Evolutionary conservation across 768 basidiomycete species (phyloP).

Genomic region (Strobilomyces confusus): DNA sequence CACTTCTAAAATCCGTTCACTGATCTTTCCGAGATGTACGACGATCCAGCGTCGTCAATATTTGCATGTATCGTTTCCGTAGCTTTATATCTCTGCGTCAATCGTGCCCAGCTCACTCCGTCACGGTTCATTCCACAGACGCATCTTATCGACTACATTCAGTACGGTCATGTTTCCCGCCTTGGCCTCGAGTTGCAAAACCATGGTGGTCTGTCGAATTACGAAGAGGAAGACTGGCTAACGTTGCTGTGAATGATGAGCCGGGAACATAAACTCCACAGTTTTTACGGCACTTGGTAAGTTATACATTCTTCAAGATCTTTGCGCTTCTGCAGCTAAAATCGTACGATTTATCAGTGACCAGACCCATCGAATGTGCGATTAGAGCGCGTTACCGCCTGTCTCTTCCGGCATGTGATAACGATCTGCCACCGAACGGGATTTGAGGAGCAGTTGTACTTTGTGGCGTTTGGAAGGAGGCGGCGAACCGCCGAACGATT

Average conservation of each 20-base stretch:
- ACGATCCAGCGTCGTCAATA: background rate
- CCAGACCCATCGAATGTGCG: background rate
- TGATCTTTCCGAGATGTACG: background rate
- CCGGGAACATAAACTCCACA: slow-evolving; percentile 3
- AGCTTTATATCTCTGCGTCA: slow-evolving; percentile 7
- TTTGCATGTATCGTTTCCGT: background rate
- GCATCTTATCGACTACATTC: background rate
- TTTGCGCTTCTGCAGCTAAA: background rate
- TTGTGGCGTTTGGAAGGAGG: slow-evolving; percentile 21
- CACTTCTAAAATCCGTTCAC: background rate
- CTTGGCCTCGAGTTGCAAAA: too few relatives aligned
- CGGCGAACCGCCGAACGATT: background rate
- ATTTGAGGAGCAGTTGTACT: slow-evolving; percentile 16
- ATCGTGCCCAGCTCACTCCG: slow-evolving; percentile 4
- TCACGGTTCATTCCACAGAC: slow-evolving; percentile 1
- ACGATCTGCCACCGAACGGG: background rate
- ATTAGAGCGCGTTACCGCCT: background rate
- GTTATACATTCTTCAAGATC: background rate
- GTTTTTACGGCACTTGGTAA: slow-evolving; percentile 20
- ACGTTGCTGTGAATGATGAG: slow-evolving; percentile 5
- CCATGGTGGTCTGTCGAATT: slow-evolving; percentile 2
- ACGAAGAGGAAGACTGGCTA: slow-evolving; percentile 15
- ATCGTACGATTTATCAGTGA: background rate
- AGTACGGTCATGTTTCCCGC: slow-evolving; percentile 2
- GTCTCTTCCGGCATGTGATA: background rate